phyloP scores from a whole-genome alignment of 345 rosid species.

The Barbarea vulgaris region DNA sequence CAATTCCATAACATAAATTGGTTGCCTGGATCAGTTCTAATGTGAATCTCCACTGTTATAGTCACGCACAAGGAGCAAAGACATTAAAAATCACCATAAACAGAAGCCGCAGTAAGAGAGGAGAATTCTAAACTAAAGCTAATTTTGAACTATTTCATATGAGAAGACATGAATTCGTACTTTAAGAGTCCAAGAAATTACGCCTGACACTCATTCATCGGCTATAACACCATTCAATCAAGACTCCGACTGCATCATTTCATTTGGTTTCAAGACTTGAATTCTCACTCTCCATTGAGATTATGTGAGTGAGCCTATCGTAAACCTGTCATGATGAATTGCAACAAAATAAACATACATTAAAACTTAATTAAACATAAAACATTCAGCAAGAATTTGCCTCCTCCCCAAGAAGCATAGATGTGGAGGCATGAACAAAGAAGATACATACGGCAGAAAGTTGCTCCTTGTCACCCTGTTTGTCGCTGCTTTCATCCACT shows the following conservation, averaged over 20 bases:
- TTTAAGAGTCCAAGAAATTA: neutral
- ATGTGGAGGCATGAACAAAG: neutral
- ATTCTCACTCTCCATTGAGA: slow-evolving; percentile 79
- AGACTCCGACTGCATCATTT: slow-evolving; percentile 12
- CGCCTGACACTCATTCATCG: slow-evolving; percentile 7
- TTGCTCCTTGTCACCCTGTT: slow-evolving; percentile 44
- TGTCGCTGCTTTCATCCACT: slow-evolving; percentile 37
- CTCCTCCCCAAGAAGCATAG: neutral
- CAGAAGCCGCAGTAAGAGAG: neutral
- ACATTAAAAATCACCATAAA: slow-evolving; percentile 39
- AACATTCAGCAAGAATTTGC: neutral
- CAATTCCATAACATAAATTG: slow-evolving; percentile 66
- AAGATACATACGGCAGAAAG: slow-evolving; percentile 63
- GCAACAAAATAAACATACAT: neutral
- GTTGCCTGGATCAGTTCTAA: slow-evolving; percentile 65
- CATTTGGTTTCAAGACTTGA: slow-evolving; percentile 52
- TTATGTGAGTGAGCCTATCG: slow-evolving; percentile 74
- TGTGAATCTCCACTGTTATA: slow-evolving; percentile 57
- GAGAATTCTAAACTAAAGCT: neutral
- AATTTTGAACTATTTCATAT: slow-evolving; percentile 14
- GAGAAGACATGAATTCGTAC: slow-evolving; percentile 9
- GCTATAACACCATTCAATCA: neutral
- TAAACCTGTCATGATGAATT: slow-evolving; percentile 56
- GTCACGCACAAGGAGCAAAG: slow-evolving; percentile 64
- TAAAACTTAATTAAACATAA: neutral